Conservation (phyloP, 441 rosid genomes). For the Populus tomentosa region DNA sequence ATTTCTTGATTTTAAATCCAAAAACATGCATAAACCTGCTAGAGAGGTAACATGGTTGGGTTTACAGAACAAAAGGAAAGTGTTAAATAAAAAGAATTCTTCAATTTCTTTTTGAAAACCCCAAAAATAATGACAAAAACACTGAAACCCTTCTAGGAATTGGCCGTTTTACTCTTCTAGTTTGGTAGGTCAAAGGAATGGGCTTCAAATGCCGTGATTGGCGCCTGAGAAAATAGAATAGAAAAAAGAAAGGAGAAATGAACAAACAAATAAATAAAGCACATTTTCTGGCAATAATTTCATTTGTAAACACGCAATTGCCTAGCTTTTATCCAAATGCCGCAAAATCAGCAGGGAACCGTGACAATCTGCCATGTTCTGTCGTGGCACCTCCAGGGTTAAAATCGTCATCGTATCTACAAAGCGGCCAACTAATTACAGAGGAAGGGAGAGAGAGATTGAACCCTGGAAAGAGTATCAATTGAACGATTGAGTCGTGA, state of each 20-base stretch:
- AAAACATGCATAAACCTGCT: background rate
- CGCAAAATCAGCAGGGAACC: conserved; percentile 53
- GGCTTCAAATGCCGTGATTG: conserved; percentile 40
- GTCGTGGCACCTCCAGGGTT: conserved; percentile 23
- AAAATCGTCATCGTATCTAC: background rate
- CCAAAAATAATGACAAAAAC: background rate
- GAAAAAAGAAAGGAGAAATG: background rate
- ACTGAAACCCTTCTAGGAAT: background rate
- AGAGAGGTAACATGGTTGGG: too few relatives aligned
- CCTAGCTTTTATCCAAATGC: conserved; percentile 17
- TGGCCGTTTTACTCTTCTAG: background rate
- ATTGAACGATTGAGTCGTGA: background rate
- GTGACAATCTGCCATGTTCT: conserved; percentile 17
- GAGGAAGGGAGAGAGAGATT: background rate
- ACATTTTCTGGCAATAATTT: background rate
- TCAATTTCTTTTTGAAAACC: background rate
- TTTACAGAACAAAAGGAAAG: too few relatives aligned
- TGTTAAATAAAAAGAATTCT: background rate
- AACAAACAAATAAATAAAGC: background rate
- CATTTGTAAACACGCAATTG: background rate
- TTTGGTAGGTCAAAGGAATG: conserved; percentile 13
- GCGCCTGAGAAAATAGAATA: conserved; percentile 29
- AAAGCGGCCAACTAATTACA: background rate
- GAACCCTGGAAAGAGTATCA: background rate
- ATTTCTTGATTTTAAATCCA: background rate